Base-by-base conservation (phyloP, 768 basidiomycete genomes). In the Macrolepiota fuliginosa region DNA sequence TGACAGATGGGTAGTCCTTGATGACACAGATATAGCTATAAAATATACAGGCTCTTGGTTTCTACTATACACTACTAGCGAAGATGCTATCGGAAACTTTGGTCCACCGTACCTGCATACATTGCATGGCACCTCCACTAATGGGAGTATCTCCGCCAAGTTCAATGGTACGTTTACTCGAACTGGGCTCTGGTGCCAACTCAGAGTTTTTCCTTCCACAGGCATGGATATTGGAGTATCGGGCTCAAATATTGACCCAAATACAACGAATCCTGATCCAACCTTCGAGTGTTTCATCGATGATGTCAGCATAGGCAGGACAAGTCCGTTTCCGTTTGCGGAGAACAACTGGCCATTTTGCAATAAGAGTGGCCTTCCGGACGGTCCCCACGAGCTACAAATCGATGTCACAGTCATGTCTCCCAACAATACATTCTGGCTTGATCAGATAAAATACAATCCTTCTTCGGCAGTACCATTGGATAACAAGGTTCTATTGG, bases 221-320 rank as follows among this genome's bases (percentile, higher is more conserved):
- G 65, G 68, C 19, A 52, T 64, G 12, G 42, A 58, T n/a, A 56
- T 70, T 11, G 47, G 36, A 13, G 62, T 70, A 4, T 49, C 36
- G 29, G 67, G 69, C 15, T 63, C 62, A 22, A 70, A 65, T 37
- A 61, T 65, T 54, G 29, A 32, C 29, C 35, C 62, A 40, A 40
- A 40, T 11, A n/a, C 12, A n/a, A n/a, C 39, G 12, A n/a, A 13
- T 40, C 39, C 12, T 40, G 46, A 47, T 19, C 46, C 46, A n/a
- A 59, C 52, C 2, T 69, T 67, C 68, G 64, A 68, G 36, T 70
- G 69, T 63, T 68, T 67, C 40, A 54, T 69, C n/a, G 71, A 73
- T 60, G 62, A 65, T 24, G 62, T 66, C 47, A 66, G 64, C 53
- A 70, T 70, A 49, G 67, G 67, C 22, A 49, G 64, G 10, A 65